Evolutionary conservation across 805 yeast species (phyloP).

Genomic region (Jamesozyma gamospora): DNA sequence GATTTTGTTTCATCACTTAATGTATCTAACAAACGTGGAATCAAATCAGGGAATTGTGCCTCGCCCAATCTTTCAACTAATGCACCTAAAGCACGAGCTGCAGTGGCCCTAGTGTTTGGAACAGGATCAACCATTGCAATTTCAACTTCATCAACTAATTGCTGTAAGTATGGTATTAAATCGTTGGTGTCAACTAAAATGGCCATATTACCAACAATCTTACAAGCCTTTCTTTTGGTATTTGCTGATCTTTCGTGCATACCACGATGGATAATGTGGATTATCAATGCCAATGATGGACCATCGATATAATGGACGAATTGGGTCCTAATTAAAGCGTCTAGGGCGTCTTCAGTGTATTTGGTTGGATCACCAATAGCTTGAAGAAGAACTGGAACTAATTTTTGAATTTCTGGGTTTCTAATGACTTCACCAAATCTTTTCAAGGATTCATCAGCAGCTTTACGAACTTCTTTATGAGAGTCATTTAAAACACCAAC

Average conservation of each 20-base stretch:
- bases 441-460: slow-evolving; percentile 82
- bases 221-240: slow-evolving; percentile 88
- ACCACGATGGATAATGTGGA: slow-evolving; percentile 92
- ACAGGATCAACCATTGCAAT: slow-evolving; percentile 98
- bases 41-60: slow-evolving; percentile 84
- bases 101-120: slow-evolving; percentile 92
- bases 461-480: slow-evolving; percentile 92
- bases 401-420: slow-evolving; percentile 90
- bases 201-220: slow-evolving; percentile 98
- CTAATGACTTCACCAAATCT: slow-evolving; percentile 94
- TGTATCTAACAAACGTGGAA: slow-evolving; percentile 67
- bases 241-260: slow-evolving; percentile 89
- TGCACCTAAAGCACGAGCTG: slow-evolving; percentile 94
- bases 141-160: slow-evolving; percentile 73
- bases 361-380: slow-evolving; percentile 96
- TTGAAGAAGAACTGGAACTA: slow-evolving; percentile 76
- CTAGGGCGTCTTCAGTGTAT: slow-evolving; percentile 79
- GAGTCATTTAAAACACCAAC: slow-evolving; percentile 91
- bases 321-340: slow-evolving; percentile 76
- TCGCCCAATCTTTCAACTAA: slow-evolving; percentile 94
- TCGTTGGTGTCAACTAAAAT: slow-evolving; percentile 85
- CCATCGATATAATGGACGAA: slow-evolving; percentile 97
- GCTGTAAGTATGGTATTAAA: slow-evolving; percentile 69
- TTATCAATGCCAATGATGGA: slow-evolving; percentile 89
- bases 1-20: slow-evolving; percentile 66